Conservation (phyloP, 2,329 filamentous ascomycete species). For the Cryphonectria japonica region DNA sequence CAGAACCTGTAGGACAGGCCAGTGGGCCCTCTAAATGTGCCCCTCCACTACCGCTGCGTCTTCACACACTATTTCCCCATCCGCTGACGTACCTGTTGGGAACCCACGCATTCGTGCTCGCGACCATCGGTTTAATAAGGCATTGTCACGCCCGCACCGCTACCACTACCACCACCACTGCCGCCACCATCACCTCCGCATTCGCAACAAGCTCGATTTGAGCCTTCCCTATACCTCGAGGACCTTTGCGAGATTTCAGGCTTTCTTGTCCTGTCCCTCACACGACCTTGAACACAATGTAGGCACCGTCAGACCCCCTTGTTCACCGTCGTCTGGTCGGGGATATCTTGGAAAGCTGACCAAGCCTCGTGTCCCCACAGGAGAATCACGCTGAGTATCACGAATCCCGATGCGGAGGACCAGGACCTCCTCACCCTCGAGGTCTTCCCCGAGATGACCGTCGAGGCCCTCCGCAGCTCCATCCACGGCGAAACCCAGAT, state of each 20-base stretch:
- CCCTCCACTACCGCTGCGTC: not conserved
- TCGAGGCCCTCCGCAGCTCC: conserved; percentile 84
- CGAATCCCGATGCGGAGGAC: conserved; percentile 71
- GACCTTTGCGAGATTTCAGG: not conserved
- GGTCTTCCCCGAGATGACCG: conserved; percentile 78
- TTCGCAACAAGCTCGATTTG: not conserved
- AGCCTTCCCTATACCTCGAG: not conserved
- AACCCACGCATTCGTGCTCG: not conserved
- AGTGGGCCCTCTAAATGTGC: not conserved
- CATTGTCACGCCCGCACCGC: not conserved
- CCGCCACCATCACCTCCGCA: too few species aligned
- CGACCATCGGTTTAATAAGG: not conserved
- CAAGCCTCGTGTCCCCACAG: not conserved
- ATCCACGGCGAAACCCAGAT: conserved; percentile 83
- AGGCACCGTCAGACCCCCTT: not conserved
- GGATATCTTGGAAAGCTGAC: not conserved
- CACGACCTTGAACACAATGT: conserved; percentile 1
- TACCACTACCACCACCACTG: not conserved
- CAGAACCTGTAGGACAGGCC: not conserved
- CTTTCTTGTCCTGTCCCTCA: not conserved
- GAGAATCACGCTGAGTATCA: conserved; percentile 87
- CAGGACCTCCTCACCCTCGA: conserved; percentile 81
- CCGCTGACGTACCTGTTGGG: not conserved
- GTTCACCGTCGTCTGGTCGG: not conserved
- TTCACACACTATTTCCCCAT: not conserved